A percentile compares a stretch with the other conserved stretches of the same genome.
phyloP scores from a whole-genome alignment of 352 stramenopile species.

The Pythium aphanidermatum region DNA sequence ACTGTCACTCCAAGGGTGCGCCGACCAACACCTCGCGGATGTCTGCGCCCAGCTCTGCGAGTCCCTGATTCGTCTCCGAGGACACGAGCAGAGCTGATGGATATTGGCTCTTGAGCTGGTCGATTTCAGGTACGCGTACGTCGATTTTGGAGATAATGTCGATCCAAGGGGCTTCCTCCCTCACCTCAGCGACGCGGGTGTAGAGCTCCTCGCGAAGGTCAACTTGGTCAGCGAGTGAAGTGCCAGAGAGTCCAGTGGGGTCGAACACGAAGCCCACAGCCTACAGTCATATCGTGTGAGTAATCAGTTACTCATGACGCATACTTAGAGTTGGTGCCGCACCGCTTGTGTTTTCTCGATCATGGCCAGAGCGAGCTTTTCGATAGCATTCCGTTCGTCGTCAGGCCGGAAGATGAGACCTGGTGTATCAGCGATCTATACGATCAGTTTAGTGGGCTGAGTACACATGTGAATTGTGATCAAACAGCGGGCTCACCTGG shows the following conservation, averaged over 20 bases:
- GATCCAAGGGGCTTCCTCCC: conserved; percentile 59
- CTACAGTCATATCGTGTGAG: conserved; percentile 23
- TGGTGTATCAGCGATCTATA: conserved; percentile 73
- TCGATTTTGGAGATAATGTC: conserved; percentile 87
- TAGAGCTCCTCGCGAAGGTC: conserved; percentile 68
- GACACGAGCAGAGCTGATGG: conserved; percentile 35
- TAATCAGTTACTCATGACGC: background rate
- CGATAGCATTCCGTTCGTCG: conserved; percentile 31
- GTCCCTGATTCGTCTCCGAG: conserved; percentile 68
- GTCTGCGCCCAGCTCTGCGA: conserved; percentile 46
- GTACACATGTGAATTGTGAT: background rate
- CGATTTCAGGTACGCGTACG: conserved; percentile 37
- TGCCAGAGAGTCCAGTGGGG: conserved; percentile 61
- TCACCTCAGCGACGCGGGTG: conserved; percentile 29
- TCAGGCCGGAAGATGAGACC: conserved; percentile 32
- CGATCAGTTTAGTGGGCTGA: background rate
- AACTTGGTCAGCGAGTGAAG: conserved; percentile 51
- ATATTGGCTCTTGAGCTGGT: conserved; percentile 31
- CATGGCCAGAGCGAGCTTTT: conserved; percentile 34
- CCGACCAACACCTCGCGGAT: conserved; percentile 48
- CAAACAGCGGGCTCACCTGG: conserved; percentile 31
- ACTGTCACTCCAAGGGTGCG: too few species aligned
- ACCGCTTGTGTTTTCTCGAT: conserved; percentile 36
- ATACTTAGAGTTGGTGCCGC: too few species aligned
- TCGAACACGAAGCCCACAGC: conserved; percentile 85